phyloP scores from a whole-genome alignment of 768 basidiomycete species.

The Coprinopsis marcescibilis region DNA sequence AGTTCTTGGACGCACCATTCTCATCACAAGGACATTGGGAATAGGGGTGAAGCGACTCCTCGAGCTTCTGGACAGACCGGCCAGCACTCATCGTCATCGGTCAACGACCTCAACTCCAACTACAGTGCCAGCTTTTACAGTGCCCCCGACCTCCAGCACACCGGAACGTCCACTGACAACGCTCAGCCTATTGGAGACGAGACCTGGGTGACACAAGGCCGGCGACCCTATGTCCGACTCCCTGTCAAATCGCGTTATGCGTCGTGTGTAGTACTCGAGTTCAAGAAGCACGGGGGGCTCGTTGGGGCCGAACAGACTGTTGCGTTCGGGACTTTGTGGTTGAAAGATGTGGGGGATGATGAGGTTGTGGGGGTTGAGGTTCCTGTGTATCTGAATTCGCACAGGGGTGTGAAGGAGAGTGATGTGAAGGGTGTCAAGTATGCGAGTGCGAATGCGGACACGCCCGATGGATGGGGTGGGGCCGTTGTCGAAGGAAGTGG shows the following conservation, averaged over 20 bases:
- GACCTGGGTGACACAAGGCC: constrained; percentile 22
- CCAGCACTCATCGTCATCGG: too few species aligned
- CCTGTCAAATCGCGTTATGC: constrained; percentile 36
- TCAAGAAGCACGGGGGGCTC: constrained; percentile 28
- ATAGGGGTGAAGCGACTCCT: too few species aligned
- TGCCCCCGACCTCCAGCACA: too few species aligned
- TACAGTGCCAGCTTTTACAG: too few species aligned
- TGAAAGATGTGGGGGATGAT: constrained; percentile 37
- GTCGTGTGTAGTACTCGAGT: constrained; percentile 32
- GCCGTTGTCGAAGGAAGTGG: constrained; percentile 16
- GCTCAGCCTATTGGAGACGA: constrained; percentile 25
- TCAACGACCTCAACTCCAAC: too few species aligned
- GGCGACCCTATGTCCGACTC: constrained; percentile 29
- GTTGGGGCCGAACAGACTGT: constrained; percentile 29
- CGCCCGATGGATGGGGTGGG: too few species aligned
- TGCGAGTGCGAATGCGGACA: constrained; percentile 22
- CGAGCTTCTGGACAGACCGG: too few species aligned
- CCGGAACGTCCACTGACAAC: not conserved
- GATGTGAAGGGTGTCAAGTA: constrained; percentile 17
- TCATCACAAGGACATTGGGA: constrained; percentile 15
- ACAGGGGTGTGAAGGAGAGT: constrained; percentile 13
- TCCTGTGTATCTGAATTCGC: constrained; percentile 16
- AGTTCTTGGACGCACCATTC: too few species aligned
- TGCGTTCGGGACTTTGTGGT: constrained; percentile 35
- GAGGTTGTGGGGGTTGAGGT: constrained; percentile 24